A percentile compares a stretch with the other conserved stretches of the same genome.
Evolutionary conservation across 2,329 filamentous ascomycete species (phyloP).

Genomic region (Fusarium napiforme): DNA sequence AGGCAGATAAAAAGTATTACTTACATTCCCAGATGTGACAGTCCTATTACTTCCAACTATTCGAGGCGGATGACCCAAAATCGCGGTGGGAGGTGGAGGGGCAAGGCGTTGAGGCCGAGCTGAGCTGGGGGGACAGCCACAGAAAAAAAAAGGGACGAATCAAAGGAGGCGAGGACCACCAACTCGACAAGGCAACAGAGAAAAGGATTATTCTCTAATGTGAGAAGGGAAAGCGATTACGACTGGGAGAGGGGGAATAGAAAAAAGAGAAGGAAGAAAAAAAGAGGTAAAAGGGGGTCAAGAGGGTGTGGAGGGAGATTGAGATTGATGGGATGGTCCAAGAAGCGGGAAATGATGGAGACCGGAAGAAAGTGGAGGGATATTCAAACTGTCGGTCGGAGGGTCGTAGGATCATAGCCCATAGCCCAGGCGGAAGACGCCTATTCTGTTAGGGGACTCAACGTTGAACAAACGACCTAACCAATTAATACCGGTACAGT

Average conservation of each 20-base stretch:
- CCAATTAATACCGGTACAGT: conserved; percentile 16
- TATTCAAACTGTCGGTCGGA: conserved; percentile 35
- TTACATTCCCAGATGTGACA: conserved; percentile 32
- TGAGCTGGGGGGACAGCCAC: conserved; percentile 27
- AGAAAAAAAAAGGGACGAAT: conserved; percentile 14
- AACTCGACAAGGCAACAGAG: conserved; percentile 32
- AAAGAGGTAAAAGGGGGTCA: conserved; percentile 31
- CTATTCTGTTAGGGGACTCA: neutral
- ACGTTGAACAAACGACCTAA: neutral
- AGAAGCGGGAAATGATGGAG: conserved; percentile 36
- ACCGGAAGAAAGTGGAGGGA: conserved; percentile 38
- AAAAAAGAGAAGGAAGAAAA: conserved; percentile 1
- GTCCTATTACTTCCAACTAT: conserved; percentile 22
- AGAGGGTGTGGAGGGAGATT: conserved; percentile 37
- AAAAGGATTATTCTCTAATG: conserved; percentile 14
- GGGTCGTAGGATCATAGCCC: conserved; percentile 2
- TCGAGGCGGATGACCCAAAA: conserved; percentile 32
- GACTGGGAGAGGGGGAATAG: neutral
- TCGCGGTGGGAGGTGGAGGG: conserved; percentile 39
- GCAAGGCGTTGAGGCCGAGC: conserved; percentile 21
- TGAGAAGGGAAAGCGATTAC: conserved; percentile 3
- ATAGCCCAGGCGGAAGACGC: neutral
- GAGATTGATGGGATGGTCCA: conserved; percentile 13
- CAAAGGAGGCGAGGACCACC: conserved; percentile 21
- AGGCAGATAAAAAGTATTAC: conserved; percentile 23